Evolutionary conservation across 108 stramenopile species (phyloP).

Genomic region (Nitzschia putrida): DNA sequence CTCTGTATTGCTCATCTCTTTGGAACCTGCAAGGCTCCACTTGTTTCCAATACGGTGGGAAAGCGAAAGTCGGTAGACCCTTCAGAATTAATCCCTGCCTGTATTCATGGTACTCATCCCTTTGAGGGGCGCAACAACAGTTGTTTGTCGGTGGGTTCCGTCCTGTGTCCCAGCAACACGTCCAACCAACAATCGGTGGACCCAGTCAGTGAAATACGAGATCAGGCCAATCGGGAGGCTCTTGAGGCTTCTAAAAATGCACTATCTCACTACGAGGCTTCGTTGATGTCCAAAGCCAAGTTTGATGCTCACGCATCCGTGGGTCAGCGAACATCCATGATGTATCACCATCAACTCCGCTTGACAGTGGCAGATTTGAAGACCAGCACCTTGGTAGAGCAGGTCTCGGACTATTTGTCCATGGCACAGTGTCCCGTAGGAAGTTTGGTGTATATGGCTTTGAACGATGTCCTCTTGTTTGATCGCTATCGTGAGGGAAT

Average conservation of each 20-base stretch:
- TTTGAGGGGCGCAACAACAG: background rate
- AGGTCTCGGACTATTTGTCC: conserved; percentile 23
- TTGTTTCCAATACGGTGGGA: background rate
- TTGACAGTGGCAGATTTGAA: background rate
- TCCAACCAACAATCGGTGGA: no score
- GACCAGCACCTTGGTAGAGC: conserved; percentile 6
- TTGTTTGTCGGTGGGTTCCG: no score
- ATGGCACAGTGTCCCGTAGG: conserved; percentile 20
- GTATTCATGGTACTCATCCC: conserved; percentile 3
- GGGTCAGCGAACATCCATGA: no score
- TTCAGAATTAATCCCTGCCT: background rate
- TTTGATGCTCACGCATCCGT: no score
- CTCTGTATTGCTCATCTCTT: conserved; percentile 39
- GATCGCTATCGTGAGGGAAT: conserved; percentile 57
- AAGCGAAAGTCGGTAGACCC: conserved; percentile 1
- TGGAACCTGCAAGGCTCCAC: background rate
- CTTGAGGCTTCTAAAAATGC: background rate
- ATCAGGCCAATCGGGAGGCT: background rate
- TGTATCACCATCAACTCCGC: no score
- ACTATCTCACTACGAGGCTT: background rate
- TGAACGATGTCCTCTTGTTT: conserved; percentile 42
- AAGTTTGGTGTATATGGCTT: conserved; percentile 48
- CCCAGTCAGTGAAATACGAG: background rate
- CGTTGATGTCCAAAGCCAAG: background rate
- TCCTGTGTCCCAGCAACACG: no score